Conservation (phyloP, 228 moss, liverwort and hornwort genomes). For the Sphagnum magellanicum region DNA sequence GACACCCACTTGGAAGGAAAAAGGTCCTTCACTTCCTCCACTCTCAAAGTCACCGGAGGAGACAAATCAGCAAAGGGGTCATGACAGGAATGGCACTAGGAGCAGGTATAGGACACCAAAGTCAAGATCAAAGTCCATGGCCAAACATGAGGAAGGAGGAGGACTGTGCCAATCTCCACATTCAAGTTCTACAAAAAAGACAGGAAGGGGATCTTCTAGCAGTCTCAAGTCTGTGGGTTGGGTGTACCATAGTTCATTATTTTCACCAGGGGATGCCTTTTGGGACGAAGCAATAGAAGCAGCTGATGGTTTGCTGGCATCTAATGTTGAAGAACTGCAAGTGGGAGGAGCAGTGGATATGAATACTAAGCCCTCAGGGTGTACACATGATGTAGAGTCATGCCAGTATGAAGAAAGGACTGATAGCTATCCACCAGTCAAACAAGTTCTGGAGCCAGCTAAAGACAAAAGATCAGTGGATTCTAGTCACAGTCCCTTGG, state of each 20-base stretch:
- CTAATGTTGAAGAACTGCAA: constrained; percentile 25
- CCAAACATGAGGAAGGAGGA: constrained; percentile 22
- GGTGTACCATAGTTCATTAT: constrained; percentile 65
- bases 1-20: constrained; percentile 7
- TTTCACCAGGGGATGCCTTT: constrained; percentile 89
- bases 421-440: neutral
- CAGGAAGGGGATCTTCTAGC: constrained; percentile 18
- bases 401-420: constrained; percentile 9
- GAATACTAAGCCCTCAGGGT: constrained; percentile 17
- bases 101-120: constrained; percentile 13
- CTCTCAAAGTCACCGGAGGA: constrained; percentile 35
- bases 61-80: constrained; percentile 13
- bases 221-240: constrained; percentile 40
- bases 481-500: neutral
- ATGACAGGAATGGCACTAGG: constrained; percentile 4
- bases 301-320: constrained; percentile 49
- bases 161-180: constrained; percentile 39
- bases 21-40: constrained; percentile 23
- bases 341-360: too few species aligned
- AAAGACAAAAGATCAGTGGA: too few species aligned
- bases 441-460: too few species aligned
- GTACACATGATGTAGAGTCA: constrained; percentile 14
- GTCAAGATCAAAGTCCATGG: constrained; percentile 31
- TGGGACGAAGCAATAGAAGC: constrained; percentile 94
- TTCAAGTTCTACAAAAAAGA: constrained; percentile 23